Conservation (phyloP, 2,329 filamentous ascomycete genomes). For the Nemania serpens region DNA sequence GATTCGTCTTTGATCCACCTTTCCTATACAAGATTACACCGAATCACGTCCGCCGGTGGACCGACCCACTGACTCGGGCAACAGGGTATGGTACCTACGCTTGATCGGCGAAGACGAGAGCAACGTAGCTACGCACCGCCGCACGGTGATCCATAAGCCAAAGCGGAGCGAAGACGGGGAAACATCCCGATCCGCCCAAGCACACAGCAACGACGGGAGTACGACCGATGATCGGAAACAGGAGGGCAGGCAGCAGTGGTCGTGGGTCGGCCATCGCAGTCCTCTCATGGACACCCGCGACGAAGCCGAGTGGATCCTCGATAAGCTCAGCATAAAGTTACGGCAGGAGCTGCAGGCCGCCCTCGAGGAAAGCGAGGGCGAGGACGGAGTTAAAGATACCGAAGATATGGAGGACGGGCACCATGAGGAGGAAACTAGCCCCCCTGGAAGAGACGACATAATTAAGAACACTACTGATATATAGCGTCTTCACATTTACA, state of each 20-base stretch:
- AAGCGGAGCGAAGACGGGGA: background rate
- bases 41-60: background rate
- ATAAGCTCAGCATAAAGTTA: slow-evolving; percentile 63
- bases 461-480: no score
- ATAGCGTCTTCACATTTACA: no score
- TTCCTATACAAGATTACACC: background rate
- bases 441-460: no score
- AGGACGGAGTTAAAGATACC: slow-evolving; percentile 20
- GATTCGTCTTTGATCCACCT: background rate
- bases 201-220: background rate
- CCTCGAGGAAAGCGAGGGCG: slow-evolving; percentile 27
- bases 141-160: slow-evolving; percentile 48
- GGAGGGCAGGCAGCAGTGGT: slow-evolving; percentile 55
- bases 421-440: slow-evolving; percentile 33
- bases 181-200: background rate
- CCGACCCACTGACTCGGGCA: background rate
- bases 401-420: slow-evolving; percentile 35
- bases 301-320: slow-evolving; percentile 75
- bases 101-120: slow-evolving; percentile 72
- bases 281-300: slow-evolving; percentile 71
- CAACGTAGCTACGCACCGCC: slow-evolving; percentile 55
- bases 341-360: slow-evolving; percentile 51
- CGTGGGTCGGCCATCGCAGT: slow-evolving; percentile 72
- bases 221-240: background rate
- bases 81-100: slow-evolving; percentile 78